These are phyloP conservation scores for Theileria parva DNA, from an alignment of 169 alveolate species.

Conservation along the genomic window DNA sequence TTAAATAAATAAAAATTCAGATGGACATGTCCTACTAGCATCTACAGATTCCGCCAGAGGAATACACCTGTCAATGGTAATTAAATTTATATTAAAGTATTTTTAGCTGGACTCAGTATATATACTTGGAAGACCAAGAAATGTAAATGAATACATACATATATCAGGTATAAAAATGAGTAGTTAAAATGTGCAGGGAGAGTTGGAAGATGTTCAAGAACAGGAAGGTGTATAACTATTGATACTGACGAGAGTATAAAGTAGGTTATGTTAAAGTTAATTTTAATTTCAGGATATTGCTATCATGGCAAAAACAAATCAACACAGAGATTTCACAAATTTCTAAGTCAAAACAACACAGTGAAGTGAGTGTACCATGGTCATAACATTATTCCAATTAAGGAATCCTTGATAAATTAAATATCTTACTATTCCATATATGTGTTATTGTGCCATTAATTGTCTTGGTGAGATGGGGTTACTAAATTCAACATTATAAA, in stretches of 20 bases:
- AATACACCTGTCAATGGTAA: conserved; percentile 57
- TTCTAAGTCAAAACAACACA: background rate
- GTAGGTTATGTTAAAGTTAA: conserved; percentile 8
- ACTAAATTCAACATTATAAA: background rate
- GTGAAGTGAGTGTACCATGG: background rate
- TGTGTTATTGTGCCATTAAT: conserved; percentile 6
- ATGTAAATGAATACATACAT: conserved; percentile 60
- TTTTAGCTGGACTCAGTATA: conserved; percentile 50
- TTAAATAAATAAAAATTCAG: conserved; percentile 1
- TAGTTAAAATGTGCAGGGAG: conserved; percentile 37
- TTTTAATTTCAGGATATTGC: conserved; percentile 15
- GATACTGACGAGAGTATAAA: conserved; percentile 29
- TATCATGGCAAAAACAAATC: conserved; percentile 59
- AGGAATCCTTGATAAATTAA: background rate
- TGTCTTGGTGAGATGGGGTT: background rate
- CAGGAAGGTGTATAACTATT: conserved; percentile 50
- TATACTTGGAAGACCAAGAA: conserved; percentile 63
- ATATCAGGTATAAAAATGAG: conserved; percentile 39
- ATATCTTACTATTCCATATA: background rate
- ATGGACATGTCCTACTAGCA: conserved; percentile 25
- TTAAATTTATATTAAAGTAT: background rate
- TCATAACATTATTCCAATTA: background rate
- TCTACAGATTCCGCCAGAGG: conserved; percentile 70
- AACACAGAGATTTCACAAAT: conserved; percentile 29
- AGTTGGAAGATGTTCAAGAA: conserved; percentile 49